Evolutionary conservation across 306 rosid species (phyloP).

Genomic region (Geum urbanum): DNA sequence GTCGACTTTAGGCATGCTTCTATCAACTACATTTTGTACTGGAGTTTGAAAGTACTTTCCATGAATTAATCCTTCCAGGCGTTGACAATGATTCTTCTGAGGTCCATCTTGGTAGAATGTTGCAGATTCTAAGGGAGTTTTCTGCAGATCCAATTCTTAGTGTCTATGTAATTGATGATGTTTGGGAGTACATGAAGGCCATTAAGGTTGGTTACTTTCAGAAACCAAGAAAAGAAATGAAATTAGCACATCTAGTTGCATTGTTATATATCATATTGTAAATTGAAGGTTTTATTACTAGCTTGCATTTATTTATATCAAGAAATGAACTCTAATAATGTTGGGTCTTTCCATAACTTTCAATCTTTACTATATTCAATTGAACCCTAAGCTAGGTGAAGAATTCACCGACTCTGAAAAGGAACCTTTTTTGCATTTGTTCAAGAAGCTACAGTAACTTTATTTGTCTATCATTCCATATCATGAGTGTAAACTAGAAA

Average conservation of each 20-base stretch:
- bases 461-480: too few relatives aligned
- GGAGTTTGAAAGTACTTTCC: neutral
- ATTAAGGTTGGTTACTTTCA: slow-evolving; percentile 61
- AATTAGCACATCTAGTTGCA: neutral
- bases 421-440: too few relatives aligned
- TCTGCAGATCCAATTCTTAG: slow-evolving; percentile 86
- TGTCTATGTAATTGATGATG: slow-evolving; percentile 88
- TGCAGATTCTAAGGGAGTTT: slow-evolving; percentile 89
- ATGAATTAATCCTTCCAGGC: slow-evolving; percentile 43
- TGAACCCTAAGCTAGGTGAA: neutral
- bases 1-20: too few relatives aligned
- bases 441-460: too few relatives aligned
- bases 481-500: too few relatives aligned
- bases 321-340: neutral
- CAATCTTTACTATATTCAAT: neutral
- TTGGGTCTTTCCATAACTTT: neutral
- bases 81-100: slow-evolving; percentile 67
- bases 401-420: too few relatives aligned
- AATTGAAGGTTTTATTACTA: neutral
- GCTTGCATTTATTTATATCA: neutral
- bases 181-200: slow-evolving; percentile 97
- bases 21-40: neutral
- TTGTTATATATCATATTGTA: neutral
- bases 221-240: neutral
- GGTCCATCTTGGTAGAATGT: slow-evolving; percentile 81